A percentile compares a stretch with the other conserved stretches of the same genome.
These are phyloP conservation scores for Dillenia suffruticosa DNA, from an alignment of 164 flowering plant species.

Conservation along the genomic window DNA sequence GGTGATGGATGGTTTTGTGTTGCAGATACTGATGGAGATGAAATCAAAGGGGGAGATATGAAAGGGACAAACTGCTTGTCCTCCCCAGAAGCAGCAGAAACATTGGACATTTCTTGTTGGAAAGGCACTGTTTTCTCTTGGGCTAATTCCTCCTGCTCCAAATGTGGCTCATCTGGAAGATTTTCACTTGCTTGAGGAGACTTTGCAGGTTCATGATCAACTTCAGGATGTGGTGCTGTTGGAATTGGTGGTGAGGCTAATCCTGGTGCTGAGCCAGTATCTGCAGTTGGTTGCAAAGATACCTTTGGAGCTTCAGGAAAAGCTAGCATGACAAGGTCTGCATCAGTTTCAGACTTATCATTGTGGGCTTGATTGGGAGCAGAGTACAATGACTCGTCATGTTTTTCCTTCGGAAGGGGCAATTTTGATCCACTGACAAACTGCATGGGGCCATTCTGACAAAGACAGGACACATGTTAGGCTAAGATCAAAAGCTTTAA, in stretches of 20 bases:
- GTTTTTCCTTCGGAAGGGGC: conserved; percentile 78
- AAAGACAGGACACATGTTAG: conserved; percentile 14
- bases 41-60: conserved; percentile 45
- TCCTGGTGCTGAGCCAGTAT: conserved; percentile 28
- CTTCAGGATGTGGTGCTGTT: conserved; percentile 22
- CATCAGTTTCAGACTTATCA: conserved; percentile 51
- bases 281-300: conserved; percentile 27
- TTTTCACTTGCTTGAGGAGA: conserved; percentile 16
- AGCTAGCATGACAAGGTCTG: conserved; percentile 47
- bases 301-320: conserved; percentile 87
- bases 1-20: conserved; percentile 12
- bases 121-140: conserved; percentile 18
- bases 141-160: conserved; percentile 22
- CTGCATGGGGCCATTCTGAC: conserved; percentile 80
- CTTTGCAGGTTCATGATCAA: conserved; percentile 19
- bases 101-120: conserved; percentile 14
- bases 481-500: not conserved
- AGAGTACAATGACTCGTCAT: conserved; percentile 40
- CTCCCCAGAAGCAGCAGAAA: conserved; percentile 18
- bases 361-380: conserved; percentile 19
- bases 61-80: conserved; percentile 68
- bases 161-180: conserved; percentile 5
- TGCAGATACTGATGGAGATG: conserved; percentile 31
- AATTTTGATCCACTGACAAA: conserved; percentile 62
- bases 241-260: conserved; percentile 17